Evolutionary conservation across 768 basidiomycete genomes (phyloP), one percentile per base, ranked within the genome.

Genomic region (Albatrellus ellisii): DNA sequence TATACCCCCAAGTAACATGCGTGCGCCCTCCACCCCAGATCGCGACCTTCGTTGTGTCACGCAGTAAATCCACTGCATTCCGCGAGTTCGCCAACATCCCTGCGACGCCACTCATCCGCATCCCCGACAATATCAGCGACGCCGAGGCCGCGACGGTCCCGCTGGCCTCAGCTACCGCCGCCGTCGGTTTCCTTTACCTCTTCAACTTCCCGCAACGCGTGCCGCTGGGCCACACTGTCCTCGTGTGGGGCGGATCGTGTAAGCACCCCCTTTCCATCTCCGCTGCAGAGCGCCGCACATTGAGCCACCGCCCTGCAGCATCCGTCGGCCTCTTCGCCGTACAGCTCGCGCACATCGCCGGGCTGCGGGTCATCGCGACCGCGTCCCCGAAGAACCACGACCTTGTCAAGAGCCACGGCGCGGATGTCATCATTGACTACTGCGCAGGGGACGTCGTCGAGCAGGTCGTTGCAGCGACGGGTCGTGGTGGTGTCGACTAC

Each of bases 381-480:
- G 53, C 56, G 15, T 64, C 63, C 6, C 59, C 58, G 9, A 52
- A 54, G 32, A 61, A 63, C 43, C 56, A 52, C 47, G 62, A 56
- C 14, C 56, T 64, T 17, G 50, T 62, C 44, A 61, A 57, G 50
- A 50, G 56, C 3, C 55, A 59, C 37, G 56, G 66, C 9, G 66
- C 66, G 14, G 54, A 60, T 28, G 54, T 50, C 2, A 60, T 60
- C n/a, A 42, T 56, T 38, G 56, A 58, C 44, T 53, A 53, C 48
- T 21, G 43, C n/a, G 45, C 51, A 4, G 42, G 41, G 1, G 37
- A 43, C 12, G 39, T 47, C n/a, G 39, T 31, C n/a, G 35, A 36
- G 35, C 35, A 36, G 35, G 22, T 36, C 35, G 18, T 36, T 12
- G 6, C 7, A 6, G 35, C 35, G n/a, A 36, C 35, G 4, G 35